Evolutionary conservation across 495 filamentous ascomycete genomes (phyloP), one percentile per base, ranked within the genome.

Genomic region (Choiromyces venosus): DNA sequence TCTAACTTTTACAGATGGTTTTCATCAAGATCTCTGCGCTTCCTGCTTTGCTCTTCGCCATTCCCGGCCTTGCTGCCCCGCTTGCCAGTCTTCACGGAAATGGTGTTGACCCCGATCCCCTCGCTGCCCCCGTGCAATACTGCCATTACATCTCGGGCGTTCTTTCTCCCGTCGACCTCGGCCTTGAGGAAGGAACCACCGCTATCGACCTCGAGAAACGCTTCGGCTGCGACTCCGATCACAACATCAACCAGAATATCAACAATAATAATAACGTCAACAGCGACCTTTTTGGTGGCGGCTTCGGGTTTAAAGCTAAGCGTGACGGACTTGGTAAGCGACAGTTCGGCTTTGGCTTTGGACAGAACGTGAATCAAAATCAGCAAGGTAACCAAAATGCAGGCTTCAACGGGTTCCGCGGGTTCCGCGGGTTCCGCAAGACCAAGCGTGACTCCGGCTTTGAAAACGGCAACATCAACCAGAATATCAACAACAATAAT

Each of bases 21-120:
- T 76, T 75, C 68, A 46, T 76, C 74, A 76, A 76, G 68, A 66
- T 61, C 65, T 76, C 74, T 36, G 68, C 74, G 44, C 72, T 76
- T 35, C 74, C 74, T 25, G 72, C 65, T 37, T 72, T 76, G 68
- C 72, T 76, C 72, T 70, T 74, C 67, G 74, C 74, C 38, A 65
- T 76, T 65, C 71, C 74, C 35, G 68, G 56, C 39, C 67, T 76
- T 67, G 56, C 65, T 64, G 37, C 67, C 21, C 72, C 74, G 4
- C n/a, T n/a, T n/a, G n/a, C n/a, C n/a, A n/a, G n/a, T n/a, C n/a
- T n/a, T n/a, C n/a, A n/a, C n/a, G n/a, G n/a, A n/a, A n/a, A n/a
- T n/a, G n/a, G n/a, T n/a, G n/a, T n/a, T n/a, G n/a, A n/a, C n/a
- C n/a, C n/a, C n/a, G n/a, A n/a, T n/a, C n/a, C n/a, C n/a, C n/a